Percentiles rank a stretch among this genome's conserved stretches.
Conservation (phyloP, 768 basidiomycete genomes). For the Auricularia sp. region DNA sequence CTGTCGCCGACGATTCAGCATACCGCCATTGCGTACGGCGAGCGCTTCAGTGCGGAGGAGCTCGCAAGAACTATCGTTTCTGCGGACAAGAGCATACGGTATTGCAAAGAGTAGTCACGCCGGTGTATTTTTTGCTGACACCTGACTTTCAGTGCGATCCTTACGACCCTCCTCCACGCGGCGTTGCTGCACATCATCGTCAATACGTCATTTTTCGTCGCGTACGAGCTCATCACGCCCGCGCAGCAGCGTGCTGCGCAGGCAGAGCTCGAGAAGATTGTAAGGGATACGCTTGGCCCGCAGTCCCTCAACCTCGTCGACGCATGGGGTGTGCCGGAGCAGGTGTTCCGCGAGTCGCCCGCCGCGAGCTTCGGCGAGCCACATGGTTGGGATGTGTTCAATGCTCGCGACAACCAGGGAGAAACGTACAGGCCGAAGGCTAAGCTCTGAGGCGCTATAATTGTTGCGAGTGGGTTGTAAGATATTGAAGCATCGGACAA, state of each 20-base stretch:
- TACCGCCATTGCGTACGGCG: background rate
- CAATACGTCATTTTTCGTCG: background rate
- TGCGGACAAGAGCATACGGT: background rate
- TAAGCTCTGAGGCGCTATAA: background rate
- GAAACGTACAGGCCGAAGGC: background rate
- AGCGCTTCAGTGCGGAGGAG: background rate
- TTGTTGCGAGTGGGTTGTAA: too few relatives aligned
- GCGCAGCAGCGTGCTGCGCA: background rate
- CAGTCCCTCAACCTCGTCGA: background rate
- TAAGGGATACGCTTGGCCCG: background rate
- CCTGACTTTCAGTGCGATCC: background rate
- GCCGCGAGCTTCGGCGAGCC: background rate
- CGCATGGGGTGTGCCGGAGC: background rate
- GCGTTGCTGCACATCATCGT: background rate
- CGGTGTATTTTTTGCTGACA: background rate
- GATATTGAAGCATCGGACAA: too few relatives aligned
- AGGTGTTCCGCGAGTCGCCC: constrained; percentile 2
- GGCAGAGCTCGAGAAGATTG: background rate
- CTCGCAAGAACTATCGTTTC: background rate
- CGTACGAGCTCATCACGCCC: background rate
- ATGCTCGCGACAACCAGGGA: background rate
- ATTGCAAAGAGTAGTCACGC: background rate
- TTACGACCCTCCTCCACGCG: background rate
- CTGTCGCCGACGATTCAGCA: background rate
- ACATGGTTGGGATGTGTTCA: background rate